Base-by-base conservation (phyloP, 2,329 filamentous ascomycete genomes). In the Penicillium verrucosum region DNA sequence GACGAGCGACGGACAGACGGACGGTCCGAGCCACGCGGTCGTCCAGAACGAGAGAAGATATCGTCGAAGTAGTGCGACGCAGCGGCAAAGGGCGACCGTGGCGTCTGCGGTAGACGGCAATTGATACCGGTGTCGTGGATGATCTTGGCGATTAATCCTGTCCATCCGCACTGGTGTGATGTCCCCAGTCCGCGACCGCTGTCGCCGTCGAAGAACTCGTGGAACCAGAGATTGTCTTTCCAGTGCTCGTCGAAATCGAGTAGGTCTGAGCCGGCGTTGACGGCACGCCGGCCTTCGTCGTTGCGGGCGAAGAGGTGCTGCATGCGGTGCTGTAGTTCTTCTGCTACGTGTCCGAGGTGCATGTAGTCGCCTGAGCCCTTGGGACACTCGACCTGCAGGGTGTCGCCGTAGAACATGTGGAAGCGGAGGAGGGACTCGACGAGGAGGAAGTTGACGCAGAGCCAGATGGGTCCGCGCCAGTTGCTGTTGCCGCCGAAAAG, bases 401-500 rank as follows among this genome's bases (percentile, higher is more conserved):
- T 84, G 57, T 89, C 89, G 58, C 93, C 93, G 70, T 97, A 97
- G 80, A 96, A 97, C 77, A 97, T 88, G 78, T 91, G 95, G 80
- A 96, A 97, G 32, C 93, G 84, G 68, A 96, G 89, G n/a, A 97
- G 83, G 7, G 92, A 93, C 74, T 97, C 93, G 40, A 97, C 89
- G 14, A 97, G 83, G 51, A 97, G 78, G 77, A 96, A 97, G 76
- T 97, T 97, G 77, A 96, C 92, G 60, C 91, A 94, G 47, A 97
- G 82, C 93, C 93, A 97, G 65, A 96, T 93, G 0, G 94, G 93
- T 5, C 89, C 93, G 77, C 93, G 86, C 93, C 93, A 97, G 76
- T 97, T 97, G 74, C 92, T 96, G 82, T 97, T 97, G 64, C 93
- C 93, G 51, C 93, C 93, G 69, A 97, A 97, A 5, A 97, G 83